Evolutionary conservation across 768 basidiomycete genomes (phyloP), one percentile per base, ranked within the genome.

Genomic region (Lentinula boryana): DNA sequence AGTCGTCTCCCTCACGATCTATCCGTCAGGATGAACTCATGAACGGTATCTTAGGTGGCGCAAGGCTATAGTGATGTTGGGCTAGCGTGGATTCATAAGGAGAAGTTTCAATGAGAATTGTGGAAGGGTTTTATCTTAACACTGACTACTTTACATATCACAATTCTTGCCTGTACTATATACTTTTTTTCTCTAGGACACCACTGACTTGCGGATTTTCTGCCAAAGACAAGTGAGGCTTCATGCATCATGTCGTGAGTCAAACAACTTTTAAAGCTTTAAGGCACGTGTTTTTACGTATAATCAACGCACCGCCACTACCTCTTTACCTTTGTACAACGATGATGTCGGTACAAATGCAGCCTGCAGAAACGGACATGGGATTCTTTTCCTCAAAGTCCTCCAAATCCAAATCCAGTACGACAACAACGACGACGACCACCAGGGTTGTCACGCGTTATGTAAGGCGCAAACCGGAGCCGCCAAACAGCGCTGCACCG

Each of bases 51-150:
- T 7, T 33, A 85, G 83, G 83, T 80, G 33, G 76, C 76, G 15
- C 92, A 93, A 70, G 91, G 91, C 18, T 81, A 77, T 58, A 93
- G 91, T 68, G 88, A 91, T 66, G 79, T 93, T 63, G 92, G 92
- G 23, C 80, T 94, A 50, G 90, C 90, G 2, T 94, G 92, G 92
- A 93, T 94, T 63, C 91, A 91, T 77, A 95, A 95, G 72, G 86
- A 90, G 68, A 95, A 95, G 73, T 93, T 85, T 66, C 78, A 78
- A 67, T 80, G 50, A 60, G 10, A n/a, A 27, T 21, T 21, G 56
- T n/a, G n/a, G n/a, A n/a, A n/a, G n/a, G n/a, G n/a, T 4, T 5
- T 44, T 27, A 27, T 27, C 27, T 27, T 7, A n/a, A 31, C 7
- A 27, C 38, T 3, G 13, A 31, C 21, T 35, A 54, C 16, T 27